Evolutionary conservation across 805 yeast species (phyloP).

Genomic region (Saccharomyces mikatae): DNA sequence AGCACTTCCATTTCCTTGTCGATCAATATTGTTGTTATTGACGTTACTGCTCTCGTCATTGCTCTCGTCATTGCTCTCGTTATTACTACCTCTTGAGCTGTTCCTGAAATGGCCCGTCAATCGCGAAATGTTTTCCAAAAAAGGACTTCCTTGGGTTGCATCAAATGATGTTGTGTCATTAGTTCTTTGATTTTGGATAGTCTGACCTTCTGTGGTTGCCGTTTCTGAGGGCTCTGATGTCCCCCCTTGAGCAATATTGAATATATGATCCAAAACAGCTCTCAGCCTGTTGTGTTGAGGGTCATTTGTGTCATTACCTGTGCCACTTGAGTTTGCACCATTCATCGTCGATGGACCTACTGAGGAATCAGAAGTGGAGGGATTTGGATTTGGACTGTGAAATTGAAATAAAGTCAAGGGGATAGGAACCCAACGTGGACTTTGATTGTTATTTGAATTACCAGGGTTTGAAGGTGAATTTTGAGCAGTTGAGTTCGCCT

Average conservation of each 20-base stretch:
- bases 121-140: constrained; percentile 11
- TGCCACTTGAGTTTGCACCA: neutral
- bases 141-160: constrained; percentile 9
- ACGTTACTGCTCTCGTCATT: neutral
- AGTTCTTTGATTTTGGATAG: neutral
- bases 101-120: constrained; percentile 9
- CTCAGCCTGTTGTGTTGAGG: constrained; percentile 20
- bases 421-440: neutral
- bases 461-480: neutral
- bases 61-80: no score
- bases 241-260: constrained; percentile 9
- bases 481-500: neutral
- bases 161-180: neutral
- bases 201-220: neutral
- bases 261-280: constrained; percentile 17
- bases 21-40: neutral
- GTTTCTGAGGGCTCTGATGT: constrained; percentile 1
- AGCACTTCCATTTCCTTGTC: neutral
- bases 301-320: neutral
- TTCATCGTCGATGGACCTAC: neutral
- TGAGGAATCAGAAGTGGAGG: neutral
- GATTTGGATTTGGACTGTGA: neutral
- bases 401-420: neutral
- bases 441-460: neutral
- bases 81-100: neutral